Percentiles rank a stretch among this genome's conserved stretches.
Evolutionary conservation across 192 early-diverging fungal genomes (phyloP).

Genomic region (Paraglomus occultum): DNA sequence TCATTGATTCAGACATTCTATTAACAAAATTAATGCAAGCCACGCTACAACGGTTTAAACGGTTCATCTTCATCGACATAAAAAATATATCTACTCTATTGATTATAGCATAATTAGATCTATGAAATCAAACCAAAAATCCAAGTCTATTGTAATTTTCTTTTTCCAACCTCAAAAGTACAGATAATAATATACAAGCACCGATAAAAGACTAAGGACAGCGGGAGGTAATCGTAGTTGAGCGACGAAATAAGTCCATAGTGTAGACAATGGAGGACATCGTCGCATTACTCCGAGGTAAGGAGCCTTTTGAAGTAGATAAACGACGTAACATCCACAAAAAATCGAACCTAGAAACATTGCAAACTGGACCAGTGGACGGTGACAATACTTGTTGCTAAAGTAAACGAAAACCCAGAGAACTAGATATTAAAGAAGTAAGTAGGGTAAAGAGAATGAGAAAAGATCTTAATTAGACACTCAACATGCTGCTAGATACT

Average conservation of each 20-base stretch:
- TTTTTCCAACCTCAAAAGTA: no score
- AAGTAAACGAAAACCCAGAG: slow-evolving; percentile 24
- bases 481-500: background rate
- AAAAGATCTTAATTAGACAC: background rate
- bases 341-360: slow-evolving; percentile 46
- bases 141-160: no score
- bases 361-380: slow-evolving; percentile 34
- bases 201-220: slow-evolving; percentile 28
- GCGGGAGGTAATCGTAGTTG: slow-evolving; percentile 43
- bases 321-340: slow-evolving; percentile 56
- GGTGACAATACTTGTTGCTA: slow-evolving; percentile 18
- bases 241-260: slow-evolving; percentile 60
- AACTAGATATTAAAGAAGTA: background rate
- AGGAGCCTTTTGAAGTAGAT: slow-evolving; percentile 53
- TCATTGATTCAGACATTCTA: no score
- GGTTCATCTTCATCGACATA: no score
- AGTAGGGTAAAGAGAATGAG: background rate
- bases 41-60: no score
- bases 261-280: slow-evolving; percentile 62
- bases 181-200: slow-evolving; percentile 35
- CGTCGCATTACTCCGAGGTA: slow-evolving; percentile 63
- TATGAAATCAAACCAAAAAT: no score
- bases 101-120: no score
- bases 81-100: no score
- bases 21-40: no score